A percentile compares a stretch with the other conserved stretches of the same genome.
Evolutionary conservation across 2,329 filamentous ascomycete species (phyloP).

Genomic region (Balansia obtecta): DNA sequence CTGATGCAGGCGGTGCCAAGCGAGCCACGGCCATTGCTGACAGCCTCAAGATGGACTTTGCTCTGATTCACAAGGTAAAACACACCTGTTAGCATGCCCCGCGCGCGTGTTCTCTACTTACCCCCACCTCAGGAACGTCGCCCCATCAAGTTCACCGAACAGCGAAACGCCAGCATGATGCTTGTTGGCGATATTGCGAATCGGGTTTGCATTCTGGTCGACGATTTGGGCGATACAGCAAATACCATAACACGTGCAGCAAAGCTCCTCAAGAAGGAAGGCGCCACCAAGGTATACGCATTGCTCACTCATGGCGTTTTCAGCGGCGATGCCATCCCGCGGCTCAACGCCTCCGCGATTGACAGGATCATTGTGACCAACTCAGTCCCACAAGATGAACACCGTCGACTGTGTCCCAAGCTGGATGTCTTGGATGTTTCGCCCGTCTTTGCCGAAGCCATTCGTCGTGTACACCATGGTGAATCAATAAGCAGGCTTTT

Average conservation of each 20-base stretch:
- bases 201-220: conserved; percentile 77
- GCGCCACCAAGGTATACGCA: conserved; percentile 82
- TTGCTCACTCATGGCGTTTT: conserved; percentile 91
- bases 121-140: conserved; percentile 57
- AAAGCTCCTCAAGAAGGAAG: conserved; percentile 92
- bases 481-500: conserved; percentile 97
- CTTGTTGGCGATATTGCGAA: conserved; percentile 76
- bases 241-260: conserved; percentile 96
- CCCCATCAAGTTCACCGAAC: conserved; percentile 75
- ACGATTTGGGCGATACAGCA: conserved; percentile 89
- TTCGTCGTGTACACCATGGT: conserved; percentile 90
- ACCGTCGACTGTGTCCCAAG: conserved; percentile 69
- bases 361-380: conserved; percentile 95
- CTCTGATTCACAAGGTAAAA: conserved; percentile 83
- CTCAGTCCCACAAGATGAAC: conserved; percentile 79
- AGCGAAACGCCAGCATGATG: conserved; percentile 92
- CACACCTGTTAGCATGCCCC: conserved; percentile 1
- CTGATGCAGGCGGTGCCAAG: conserved; percentile 93
- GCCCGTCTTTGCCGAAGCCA: conserved; percentile 87
- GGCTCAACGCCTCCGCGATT: conserved; percentile 84
- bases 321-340: conserved; percentile 85
- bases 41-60: conserved; percentile 85
- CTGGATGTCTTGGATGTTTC: conserved; percentile 84
- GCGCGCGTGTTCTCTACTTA: conserved; percentile 22
- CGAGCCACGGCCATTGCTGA: conserved; percentile 92